Evolutionary conservation across 805 yeast species (phyloP).

Genomic region (Wickerhamomyces mucosus): DNA sequence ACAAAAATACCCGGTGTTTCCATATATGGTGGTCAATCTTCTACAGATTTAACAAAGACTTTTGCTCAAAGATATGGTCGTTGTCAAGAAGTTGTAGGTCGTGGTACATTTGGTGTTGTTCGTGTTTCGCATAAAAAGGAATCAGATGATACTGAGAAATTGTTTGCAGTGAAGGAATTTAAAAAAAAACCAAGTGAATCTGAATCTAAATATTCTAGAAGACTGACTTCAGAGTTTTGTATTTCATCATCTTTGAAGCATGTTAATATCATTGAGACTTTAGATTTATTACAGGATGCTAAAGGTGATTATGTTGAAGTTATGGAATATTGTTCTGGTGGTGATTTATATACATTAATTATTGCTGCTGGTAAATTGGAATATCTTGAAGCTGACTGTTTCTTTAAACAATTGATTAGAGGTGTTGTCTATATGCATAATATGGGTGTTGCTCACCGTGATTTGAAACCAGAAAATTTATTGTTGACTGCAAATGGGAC

Average conservation of each 20-base stretch:
- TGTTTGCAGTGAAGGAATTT: conserved; percentile 86
- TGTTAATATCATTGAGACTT: conserved; percentile 64
- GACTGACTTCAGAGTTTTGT: conserved; percentile 77
- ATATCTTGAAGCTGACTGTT: conserved; percentile 81
- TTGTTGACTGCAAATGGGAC: conserved; percentile 63
- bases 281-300: conserved; percentile 71
- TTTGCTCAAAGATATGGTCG: conserved; percentile 87
- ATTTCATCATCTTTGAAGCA: conserved; percentile 74
- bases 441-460: conserved; percentile 86
- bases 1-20: conserved; percentile 16
- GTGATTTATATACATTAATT: conserved; percentile 67
- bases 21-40: background rate
- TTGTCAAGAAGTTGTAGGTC: conserved; percentile 90
- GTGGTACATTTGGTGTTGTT: conserved; percentile 92
- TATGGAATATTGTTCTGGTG: conserved; percentile 79
- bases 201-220: conserved; percentile 56
- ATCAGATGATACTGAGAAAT: conserved; percentile 32
- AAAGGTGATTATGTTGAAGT: conserved; percentile 79
- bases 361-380: conserved; percentile 72
- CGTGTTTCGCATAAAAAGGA: conserved; percentile 71
- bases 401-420: conserved; percentile 73
- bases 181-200: conserved; percentile 51
- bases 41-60: conserved; percentile 29
- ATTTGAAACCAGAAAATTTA: conserved; percentile 81
- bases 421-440: conserved; percentile 86